Evolutionary conservation across 2,329 filamentous ascomycete species (phyloP).

Genomic region (Calcarisporium arbuscula): DNA sequence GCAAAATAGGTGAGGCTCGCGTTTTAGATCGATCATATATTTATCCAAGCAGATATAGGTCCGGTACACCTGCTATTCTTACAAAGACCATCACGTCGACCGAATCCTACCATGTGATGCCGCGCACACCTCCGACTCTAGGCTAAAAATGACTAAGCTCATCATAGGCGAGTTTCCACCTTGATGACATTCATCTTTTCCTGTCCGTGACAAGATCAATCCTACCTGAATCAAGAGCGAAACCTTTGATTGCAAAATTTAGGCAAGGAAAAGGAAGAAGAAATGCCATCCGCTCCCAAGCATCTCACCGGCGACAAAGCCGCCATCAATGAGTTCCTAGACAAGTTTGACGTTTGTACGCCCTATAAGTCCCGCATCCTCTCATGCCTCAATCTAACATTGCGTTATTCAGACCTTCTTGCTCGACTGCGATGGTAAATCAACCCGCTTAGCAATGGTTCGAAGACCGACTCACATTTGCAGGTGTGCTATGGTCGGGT

Average conservation of each 20-base stretch:
- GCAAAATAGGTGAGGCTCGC: too few species aligned
- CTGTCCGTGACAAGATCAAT: too few species aligned
- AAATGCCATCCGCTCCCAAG: conserved; percentile 34
- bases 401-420: conserved; percentile 65
- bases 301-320: conserved; percentile 74
- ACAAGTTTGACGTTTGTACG: conserved; percentile 79
- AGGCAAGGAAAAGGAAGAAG: not conserved
- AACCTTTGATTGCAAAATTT: too few species aligned
- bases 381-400: conserved; percentile 1
- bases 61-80: too few species aligned
- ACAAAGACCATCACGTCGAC: too few species aligned
- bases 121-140: too few species aligned
- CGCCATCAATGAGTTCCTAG: conserved; percentile 76
- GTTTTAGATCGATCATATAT: too few species aligned
- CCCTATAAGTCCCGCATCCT: conserved; percentile 7
- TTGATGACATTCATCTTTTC: too few species aligned
- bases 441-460: conserved; percentile 13
- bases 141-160: too few species aligned
- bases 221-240: not conserved
- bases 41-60: too few species aligned
- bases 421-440: conserved; percentile 95
- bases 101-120: too few species aligned
- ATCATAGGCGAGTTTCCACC: too few species aligned
- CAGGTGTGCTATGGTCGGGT: conserved; percentile 94
- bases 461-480: conserved; percentile 10